These are phyloP conservation scores for Phaeomoniella chlamydospora DNA, from an alignment of 2,329 filamentous ascomycete species.

Conservation along the genomic window DNA sequence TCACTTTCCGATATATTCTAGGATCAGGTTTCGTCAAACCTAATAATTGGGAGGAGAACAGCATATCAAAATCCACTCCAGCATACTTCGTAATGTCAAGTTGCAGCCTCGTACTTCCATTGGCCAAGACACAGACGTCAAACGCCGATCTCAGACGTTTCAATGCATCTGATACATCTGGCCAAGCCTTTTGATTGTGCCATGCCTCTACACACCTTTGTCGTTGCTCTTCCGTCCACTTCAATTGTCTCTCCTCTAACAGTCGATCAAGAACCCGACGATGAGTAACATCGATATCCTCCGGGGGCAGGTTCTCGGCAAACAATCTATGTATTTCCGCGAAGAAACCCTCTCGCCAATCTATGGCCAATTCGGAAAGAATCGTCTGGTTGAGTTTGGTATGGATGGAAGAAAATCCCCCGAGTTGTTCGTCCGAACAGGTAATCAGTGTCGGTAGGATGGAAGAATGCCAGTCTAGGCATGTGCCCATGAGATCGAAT, in stretches of 20 bases:
- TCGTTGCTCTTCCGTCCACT: constrained; percentile 7
- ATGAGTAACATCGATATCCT: constrained; percentile 39
- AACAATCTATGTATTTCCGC: constrained; percentile 26
- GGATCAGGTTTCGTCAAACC: constrained; percentile 34
- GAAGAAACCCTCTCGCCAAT: constrained; percentile 39
- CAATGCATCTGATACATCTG: constrained; percentile 32
- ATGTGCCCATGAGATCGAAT: constrained; percentile 46
- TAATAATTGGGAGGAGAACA: constrained; percentile 38
- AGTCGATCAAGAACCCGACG: constrained; percentile 23
- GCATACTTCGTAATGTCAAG: constrained; percentile 35
- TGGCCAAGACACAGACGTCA: constrained; percentile 37
- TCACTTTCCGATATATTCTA: constrained; percentile 29
- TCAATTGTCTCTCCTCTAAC: constrained; percentile 14
- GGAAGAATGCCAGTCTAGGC: constrained; percentile 37
- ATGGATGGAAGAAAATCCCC: constrained; percentile 22
- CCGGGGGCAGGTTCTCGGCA: constrained; percentile 17
- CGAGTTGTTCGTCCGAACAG: constrained; percentile 5
- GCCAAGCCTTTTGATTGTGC: constrained; percentile 37
- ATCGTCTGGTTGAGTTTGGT: constrained; percentile 14
- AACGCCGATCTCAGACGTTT: constrained; percentile 20
- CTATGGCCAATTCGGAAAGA: constrained; percentile 27
- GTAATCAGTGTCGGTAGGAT: background rate
- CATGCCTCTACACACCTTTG: constrained; percentile 22
- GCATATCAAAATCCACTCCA: constrained; percentile 32
- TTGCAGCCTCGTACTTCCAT: constrained; percentile 40